phyloP scores from a whole-genome alignment of 257 asterid species.

The Nicotiana paniculata region DNA sequence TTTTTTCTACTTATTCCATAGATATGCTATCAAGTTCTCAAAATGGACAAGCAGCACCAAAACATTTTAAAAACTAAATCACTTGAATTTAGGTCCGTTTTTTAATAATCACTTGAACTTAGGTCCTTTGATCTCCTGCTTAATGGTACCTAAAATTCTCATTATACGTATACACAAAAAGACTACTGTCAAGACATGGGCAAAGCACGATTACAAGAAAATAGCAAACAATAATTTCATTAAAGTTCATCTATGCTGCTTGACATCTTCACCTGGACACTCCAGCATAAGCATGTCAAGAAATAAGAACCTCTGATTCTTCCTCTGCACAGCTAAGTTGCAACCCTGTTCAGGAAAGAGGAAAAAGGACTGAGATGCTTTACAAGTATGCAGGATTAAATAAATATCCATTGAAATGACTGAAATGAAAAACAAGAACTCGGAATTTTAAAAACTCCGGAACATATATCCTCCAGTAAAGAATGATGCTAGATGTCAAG shows the following conservation, averaged over 20 bases:
- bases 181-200: neutral
- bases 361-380: neutral
- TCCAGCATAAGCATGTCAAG: constrained; percentile 59
- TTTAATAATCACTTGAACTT: neutral
- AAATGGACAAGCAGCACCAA: neutral
- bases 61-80: neutral
- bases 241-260: neutral
- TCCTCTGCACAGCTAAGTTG: constrained; percentile 59
- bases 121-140: neutral
- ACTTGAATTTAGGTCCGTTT: constrained; percentile 2
- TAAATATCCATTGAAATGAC: neutral
- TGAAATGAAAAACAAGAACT: neutral
- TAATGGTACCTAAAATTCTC: neutral
- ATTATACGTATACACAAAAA: neutral
- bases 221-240: neutral
- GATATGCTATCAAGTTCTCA: neutral
- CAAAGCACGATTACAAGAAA: neutral
- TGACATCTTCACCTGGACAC: constrained; percentile 42
- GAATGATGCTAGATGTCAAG: neutral
- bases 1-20: neutral
- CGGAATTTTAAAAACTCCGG: neutral
- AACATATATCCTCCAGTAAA: neutral
- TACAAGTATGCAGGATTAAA: neutral
- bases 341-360: constrained; percentile 62
- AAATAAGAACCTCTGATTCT: constrained; percentile 58